Evolutionary conservation across 371 early-diverging fungal species (phyloP).

Genomic region (Syncephalastrum sp.): DNA sequence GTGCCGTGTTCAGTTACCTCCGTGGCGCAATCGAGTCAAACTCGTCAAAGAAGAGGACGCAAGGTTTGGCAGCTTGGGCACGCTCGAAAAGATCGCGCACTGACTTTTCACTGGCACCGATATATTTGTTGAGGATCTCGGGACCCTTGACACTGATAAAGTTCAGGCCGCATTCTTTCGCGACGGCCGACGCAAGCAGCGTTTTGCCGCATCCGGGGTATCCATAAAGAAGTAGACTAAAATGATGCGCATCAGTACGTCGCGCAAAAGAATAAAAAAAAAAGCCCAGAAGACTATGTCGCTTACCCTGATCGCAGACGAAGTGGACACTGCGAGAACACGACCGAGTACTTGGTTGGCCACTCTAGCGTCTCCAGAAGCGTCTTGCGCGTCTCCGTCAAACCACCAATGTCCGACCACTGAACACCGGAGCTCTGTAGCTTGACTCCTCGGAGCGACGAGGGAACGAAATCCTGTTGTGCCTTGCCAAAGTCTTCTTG

Average conservation of each 20-base stretch:
- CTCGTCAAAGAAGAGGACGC: slow-evolving; percentile 95
- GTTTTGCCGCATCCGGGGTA: slow-evolving; percentile 96
- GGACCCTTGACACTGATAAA: slow-evolving; percentile 97
- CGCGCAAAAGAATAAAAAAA: background rate
- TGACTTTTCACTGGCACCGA: slow-evolving; percentile 90
- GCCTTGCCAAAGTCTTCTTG: slow-evolving; percentile 75
- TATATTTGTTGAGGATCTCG: slow-evolving; percentile 95
- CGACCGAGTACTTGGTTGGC: slow-evolving; percentile 90
- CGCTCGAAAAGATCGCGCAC: slow-evolving; percentile 92
- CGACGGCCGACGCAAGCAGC: slow-evolving; percentile 91
- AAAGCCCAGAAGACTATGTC: background rate
- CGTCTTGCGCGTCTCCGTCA: slow-evolving; percentile 77
- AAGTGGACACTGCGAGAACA: slow-evolving; percentile 86
- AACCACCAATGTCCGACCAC: slow-evolving; percentile 92
- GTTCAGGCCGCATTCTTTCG: slow-evolving; percentile 88
- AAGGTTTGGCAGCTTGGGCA: slow-evolving; percentile 90
- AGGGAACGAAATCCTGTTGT: slow-evolving; percentile 77
- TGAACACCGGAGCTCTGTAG: slow-evolving; percentile 73
- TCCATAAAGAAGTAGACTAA: slow-evolving; percentile 87
- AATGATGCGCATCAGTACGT: background rate
- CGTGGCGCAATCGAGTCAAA: slow-evolving; percentile 95
- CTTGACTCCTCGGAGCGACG: slow-evolving; percentile 79
- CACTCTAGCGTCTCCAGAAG: slow-evolving; percentile 92
- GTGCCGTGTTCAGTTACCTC: slow-evolving; percentile 37
- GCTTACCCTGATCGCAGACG: slow-evolving; percentile 85